A percentile compares a stretch with the other conserved stretches of the same genome.
Conservation (phyloP, 768 basidiomycete genomes). For the Guyanaporus albipodus region DNA sequence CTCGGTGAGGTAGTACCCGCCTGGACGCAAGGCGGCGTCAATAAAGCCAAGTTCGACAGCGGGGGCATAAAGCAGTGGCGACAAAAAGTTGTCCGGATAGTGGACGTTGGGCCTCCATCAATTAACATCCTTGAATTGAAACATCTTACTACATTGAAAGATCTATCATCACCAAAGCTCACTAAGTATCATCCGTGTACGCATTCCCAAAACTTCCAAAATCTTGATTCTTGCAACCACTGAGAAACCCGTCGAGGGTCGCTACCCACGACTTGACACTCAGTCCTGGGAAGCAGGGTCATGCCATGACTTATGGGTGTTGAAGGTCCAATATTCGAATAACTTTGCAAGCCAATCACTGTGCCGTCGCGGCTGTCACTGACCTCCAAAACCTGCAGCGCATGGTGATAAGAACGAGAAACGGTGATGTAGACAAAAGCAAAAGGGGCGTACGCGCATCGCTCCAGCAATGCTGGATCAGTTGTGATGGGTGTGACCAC, state of each 20-base stretch:
- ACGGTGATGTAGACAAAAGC: not conserved
- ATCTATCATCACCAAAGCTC: too few species aligned
- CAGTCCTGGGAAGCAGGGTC: too few species aligned
- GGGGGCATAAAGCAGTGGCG: conserved; percentile 41
- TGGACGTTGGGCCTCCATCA: too few species aligned
- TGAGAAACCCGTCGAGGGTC: too few species aligned
- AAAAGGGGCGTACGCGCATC: conserved; percentile 15
- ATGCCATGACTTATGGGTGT: too few species aligned
- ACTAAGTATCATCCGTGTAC: too few species aligned
- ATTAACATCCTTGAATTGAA: too few species aligned
- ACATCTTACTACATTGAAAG: too few species aligned
- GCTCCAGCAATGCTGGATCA: not conserved
- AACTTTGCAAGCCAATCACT: conserved; percentile 5
- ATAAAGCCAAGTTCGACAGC: conserved; percentile 31
- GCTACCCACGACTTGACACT: too few species aligned
- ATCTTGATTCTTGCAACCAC: too few species aligned
- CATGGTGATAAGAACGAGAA: not conserved
- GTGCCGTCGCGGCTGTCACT: conserved; percentile 7
- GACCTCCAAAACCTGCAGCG: conserved; percentile 13
- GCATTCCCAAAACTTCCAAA: too few species aligned
- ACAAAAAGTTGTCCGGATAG: conserved; percentile 26
- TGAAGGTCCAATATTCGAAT: too few species aligned
- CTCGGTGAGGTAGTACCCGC: conserved; percentile 35
- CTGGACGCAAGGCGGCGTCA: conserved; percentile 27
- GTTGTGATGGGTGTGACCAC: conserved; percentile 1